Evolutionary conservation across 805 yeast genomes (phyloP), one percentile per base, ranked within the genome.

Genomic region (Saccharomycopsis capsularis): DNA sequence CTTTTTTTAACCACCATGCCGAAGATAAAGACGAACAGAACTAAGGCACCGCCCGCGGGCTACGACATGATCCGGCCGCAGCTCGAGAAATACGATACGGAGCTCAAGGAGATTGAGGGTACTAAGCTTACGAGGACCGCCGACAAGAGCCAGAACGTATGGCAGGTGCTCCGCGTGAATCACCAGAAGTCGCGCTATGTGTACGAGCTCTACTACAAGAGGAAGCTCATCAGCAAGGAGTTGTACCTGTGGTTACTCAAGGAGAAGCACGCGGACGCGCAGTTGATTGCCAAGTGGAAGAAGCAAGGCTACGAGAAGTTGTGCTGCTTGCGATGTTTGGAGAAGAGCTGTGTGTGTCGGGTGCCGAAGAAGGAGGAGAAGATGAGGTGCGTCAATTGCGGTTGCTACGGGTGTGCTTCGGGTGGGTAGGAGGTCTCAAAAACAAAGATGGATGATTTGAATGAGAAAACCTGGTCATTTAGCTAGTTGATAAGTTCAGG

Each of bases 261-360:
- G 57, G 80, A 85, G 56, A 75, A 77, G 51, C 76, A 78, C 54
- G 85, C 77, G 2, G 91, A 89, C 60, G 76, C 69, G 4, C 74
- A 78, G 40, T 66, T 89, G 48, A 85, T 89, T 27, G 91, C 95
- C 21, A 89, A 82, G 69, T 83, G 90, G 90, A 79, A 78, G 63
- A 82, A 81, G 59, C 81, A 77, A 59, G 96, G 96, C 7, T 89
- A 89, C 62, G 96, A 89, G 60, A 76, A 82, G 48, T 66, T 89
- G 42, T 89, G 97, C 60, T 89, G 97, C 61, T 63, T 89, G 51
- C 73, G 75, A 54, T 89, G 97, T 61, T 86, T 89, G 30, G 78
- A 78, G 3, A 74, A 78, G 4, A 76, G 88, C 0, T 89, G 97
- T 64, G 78, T 89, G 19, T 89, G 97, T 60, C 67, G 97, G 48